Evolutionary conservation across 208 protist genomes (phyloP).

Genomic region (Acanthamoeba healyi): DNA sequence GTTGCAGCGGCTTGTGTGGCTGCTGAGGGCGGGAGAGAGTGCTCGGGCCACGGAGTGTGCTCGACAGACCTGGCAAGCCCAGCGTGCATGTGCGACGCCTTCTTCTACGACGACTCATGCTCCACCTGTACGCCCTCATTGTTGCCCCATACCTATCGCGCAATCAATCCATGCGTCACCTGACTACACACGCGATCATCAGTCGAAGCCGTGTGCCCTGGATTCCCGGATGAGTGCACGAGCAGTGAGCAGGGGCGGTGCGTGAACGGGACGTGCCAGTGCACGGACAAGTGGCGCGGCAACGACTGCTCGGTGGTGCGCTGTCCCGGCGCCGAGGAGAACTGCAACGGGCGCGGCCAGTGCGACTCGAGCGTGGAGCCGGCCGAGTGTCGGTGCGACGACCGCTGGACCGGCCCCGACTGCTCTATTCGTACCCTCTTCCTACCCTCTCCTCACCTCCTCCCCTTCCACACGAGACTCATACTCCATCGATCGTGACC

Average conservation of each 20-base stretch:
- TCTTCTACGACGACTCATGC: not conserved
- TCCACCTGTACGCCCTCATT: not conserved
- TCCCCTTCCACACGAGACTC: no score
- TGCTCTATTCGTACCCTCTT: not conserved
- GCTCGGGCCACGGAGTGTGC: not conserved
- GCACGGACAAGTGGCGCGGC: not conserved
- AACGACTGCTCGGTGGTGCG: constrained; percentile 19
- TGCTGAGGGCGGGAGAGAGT: not conserved
- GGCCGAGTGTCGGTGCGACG: not conserved
- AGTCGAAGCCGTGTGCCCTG: not conserved
- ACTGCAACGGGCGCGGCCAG: constrained; percentile 30
- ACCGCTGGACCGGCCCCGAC: constrained; percentile 10
- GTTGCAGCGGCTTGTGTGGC: not conserved
- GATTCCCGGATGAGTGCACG: not conserved
- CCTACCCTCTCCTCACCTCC: not conserved
- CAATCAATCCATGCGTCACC: not conserved
- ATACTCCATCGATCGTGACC: no score
- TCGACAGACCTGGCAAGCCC: not conserved
- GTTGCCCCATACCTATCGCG: not conserved
- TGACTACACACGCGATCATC: not conserved
- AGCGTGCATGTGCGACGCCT: not conserved
- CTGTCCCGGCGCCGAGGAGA: not conserved
- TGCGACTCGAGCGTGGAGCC: constrained; percentile 5
- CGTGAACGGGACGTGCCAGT: constrained; percentile 3
- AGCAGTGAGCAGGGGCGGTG: not conserved